Evolutionary conservation across 108 stramenopile species (phyloP).

Genomic region (Licmophora abbreviata): DNA sequence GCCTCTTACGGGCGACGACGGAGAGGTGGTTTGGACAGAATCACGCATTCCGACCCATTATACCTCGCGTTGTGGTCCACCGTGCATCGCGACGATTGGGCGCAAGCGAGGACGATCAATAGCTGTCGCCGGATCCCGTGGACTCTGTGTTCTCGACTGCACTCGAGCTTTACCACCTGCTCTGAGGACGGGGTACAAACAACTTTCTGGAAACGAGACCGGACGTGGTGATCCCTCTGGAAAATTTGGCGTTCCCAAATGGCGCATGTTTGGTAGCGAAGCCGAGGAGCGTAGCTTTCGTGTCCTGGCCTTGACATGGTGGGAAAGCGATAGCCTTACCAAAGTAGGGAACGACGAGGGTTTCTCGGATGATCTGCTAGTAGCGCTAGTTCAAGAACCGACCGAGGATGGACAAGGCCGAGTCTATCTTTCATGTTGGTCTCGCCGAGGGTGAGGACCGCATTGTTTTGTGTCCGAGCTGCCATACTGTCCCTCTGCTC

Average conservation of each 20-base stretch:
- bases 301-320: constrained; percentile 2
- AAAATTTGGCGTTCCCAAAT: no score
- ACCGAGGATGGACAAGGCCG: background rate
- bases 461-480: background rate
- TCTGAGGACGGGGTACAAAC: background rate
- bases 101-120: background rate
- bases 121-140: background rate
- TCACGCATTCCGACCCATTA: background rate
- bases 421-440: constrained; percentile 1
- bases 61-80: background rate
- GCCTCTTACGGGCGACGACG: background rate
- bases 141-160: constrained; percentile 1
- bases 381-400: background rate
- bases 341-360: background rate
- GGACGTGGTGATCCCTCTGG: no score
- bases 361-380: background rate
- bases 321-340: background rate
- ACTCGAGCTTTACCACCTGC: no score
- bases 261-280: constrained; percentile 3
- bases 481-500: background rate
- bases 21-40: background rate
- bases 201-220: no score
- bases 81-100: background rate
- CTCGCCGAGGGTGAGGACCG: background rate
- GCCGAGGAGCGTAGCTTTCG: constrained; percentile 2